Evolutionary conservation across 805 yeast genomes (phyloP).

Genomic region (Candida caryicola): DNA sequence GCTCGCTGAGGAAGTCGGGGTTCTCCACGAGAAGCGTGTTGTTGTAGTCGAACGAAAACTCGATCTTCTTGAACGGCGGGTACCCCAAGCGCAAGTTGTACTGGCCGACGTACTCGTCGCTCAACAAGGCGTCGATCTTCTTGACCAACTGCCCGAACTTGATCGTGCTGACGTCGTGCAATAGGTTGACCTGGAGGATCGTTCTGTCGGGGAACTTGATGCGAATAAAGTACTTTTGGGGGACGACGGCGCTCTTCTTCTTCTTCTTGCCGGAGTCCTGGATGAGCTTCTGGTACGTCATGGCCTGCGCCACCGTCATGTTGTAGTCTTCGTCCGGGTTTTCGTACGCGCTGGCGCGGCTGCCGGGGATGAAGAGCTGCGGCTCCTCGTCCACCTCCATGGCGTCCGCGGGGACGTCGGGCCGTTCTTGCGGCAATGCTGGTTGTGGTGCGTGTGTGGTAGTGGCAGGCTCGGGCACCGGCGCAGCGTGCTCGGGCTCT

Average conservation of each 20-base stretch:
- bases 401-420: slow-evolving; percentile 1
- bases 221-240: slow-evolving; percentile 30
- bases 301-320: slow-evolving; percentile 37
- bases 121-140: slow-evolving; percentile 32
- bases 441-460: slow-evolving; percentile 2
- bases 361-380: slow-evolving; percentile 19
- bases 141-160: slow-evolving; percentile 38
- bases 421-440: not conserved
- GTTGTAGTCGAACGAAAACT: slow-evolving; percentile 27
- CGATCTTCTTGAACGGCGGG: slow-evolving; percentile 37
- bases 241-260: slow-evolving; percentile 15
- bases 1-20: slow-evolving; percentile 30
- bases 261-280: slow-evolving; percentile 22
- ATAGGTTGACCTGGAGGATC: slow-evolving; percentile 33
- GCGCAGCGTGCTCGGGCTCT: not conserved
- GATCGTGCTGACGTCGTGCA: slow-evolving; percentile 17
- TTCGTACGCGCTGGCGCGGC: slow-evolving; percentile 21
- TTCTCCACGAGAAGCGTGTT: slow-evolving; percentile 23
- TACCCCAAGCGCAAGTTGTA: slow-evolving; percentile 33
- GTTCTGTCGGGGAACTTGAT: slow-evolving; percentile 39
- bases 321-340: slow-evolving; percentile 44
- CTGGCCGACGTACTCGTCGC: slow-evolving; percentile 24
- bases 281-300: slow-evolving; percentile 34
- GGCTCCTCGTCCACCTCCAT: slow-evolving; percentile 13
- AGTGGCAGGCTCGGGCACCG: slow-evolving; percentile 3